Conservation (phyloP, 768 basidiomycete species). For the Boletus rufocinnamomeus region DNA sequence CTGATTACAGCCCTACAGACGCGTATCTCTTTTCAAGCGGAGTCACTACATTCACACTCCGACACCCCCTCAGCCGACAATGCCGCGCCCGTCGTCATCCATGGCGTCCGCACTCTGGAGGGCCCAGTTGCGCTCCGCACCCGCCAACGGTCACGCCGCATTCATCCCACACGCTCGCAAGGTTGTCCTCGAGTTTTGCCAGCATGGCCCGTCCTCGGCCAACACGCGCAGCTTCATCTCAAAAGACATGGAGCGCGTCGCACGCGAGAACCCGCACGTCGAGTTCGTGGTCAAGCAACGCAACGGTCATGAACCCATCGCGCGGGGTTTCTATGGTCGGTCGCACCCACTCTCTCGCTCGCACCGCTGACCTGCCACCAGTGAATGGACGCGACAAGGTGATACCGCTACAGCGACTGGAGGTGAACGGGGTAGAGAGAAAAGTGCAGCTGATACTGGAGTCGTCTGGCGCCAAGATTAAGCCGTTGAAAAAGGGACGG, state of each 20-base stretch:
- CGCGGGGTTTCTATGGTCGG: slow-evolving; percentile 80
- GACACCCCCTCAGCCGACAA: slow-evolving; percentile 15
- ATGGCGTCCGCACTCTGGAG: slow-evolving; percentile 47
- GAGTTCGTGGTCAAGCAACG: slow-evolving; percentile 82
- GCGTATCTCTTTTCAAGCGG: slow-evolving; percentile 19
- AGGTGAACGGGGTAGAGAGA: slow-evolving; percentile 69
- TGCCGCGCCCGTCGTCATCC: neutral
- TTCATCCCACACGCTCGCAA: slow-evolving; percentile 83
- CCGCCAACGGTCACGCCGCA: slow-evolving; percentile 71
- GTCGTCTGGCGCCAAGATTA: slow-evolving; percentile 85
- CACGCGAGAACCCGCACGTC: slow-evolving; percentile 75
- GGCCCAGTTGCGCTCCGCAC: slow-evolving; percentile 53
- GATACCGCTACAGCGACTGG: slow-evolving; percentile 73
- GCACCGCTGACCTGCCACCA: slow-evolving; percentile 36
- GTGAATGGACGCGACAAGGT: slow-evolving; percentile 90
- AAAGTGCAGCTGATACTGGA: slow-evolving; percentile 86
- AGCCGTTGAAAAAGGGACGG: slow-evolving; percentile 63
- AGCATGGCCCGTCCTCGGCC: slow-evolving; percentile 75
- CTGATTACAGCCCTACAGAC: slow-evolving; percentile 17
- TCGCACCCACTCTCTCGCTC: slow-evolving; percentile 6
- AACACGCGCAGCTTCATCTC: slow-evolving; percentile 70
- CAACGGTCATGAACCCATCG: slow-evolving; percentile 73
- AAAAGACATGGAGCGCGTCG: slow-evolving; percentile 63
- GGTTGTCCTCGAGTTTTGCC: slow-evolving; percentile 87
- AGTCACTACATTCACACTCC: slow-evolving; percentile 29